phyloP scores from a whole-genome alignment of 1,139 yeast genomes.

The Pichia sp. region DNA sequence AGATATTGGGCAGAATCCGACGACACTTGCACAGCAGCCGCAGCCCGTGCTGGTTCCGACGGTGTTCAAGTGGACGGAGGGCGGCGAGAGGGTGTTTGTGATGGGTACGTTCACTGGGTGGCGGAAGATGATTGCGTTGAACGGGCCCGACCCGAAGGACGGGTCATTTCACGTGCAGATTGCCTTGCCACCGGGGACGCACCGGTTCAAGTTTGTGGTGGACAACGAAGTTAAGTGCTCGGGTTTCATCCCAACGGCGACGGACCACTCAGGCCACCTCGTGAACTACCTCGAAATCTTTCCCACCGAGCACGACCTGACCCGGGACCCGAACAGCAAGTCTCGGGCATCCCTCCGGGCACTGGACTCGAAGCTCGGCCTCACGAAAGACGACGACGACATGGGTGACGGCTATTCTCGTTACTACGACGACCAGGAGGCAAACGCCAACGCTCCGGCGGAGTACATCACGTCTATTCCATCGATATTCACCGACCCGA shows the following conservation, averaged over 20 bases:
- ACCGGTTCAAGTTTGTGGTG: conserved; percentile 86
- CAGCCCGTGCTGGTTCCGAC: conserved; percentile 53
- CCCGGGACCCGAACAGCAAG: conserved; percentile 27
- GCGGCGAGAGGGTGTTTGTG: conserved; percentile 84
- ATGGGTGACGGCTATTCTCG: conserved; percentile 79
- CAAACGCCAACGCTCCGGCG: conserved; percentile 15
- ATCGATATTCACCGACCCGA: conserved; percentile 81
- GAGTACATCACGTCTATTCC: conserved; percentile 73
- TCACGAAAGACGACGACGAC: conserved; percentile 66
- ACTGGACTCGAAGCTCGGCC: conserved; percentile 50
- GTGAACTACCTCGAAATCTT: conserved; percentile 84
- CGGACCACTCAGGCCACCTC: conserved; percentile 96
- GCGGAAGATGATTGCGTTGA: conserved; percentile 84
- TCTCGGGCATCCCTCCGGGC: conserved; percentile 33
- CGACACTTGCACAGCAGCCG: conserved; percentile 15
- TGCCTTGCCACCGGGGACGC: conserved; percentile 73
- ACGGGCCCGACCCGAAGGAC: conserved; percentile 33
- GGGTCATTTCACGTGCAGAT: conserved; percentile 51
- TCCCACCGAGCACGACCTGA: conserved; percentile 38
- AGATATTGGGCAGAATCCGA: conserved; percentile 10
- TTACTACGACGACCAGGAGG: conserved; percentile 55
- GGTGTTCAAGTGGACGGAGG: conserved; percentile 89
- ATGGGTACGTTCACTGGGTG: conserved; percentile 97
- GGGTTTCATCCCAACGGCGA: conserved; percentile 90
- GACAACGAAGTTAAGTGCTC: conserved; percentile 91